These are phyloP conservation scores for Priceomyces melissophilus DNA, from an alignment of 805 yeast genomes.

Conservation along the genomic window DNA sequence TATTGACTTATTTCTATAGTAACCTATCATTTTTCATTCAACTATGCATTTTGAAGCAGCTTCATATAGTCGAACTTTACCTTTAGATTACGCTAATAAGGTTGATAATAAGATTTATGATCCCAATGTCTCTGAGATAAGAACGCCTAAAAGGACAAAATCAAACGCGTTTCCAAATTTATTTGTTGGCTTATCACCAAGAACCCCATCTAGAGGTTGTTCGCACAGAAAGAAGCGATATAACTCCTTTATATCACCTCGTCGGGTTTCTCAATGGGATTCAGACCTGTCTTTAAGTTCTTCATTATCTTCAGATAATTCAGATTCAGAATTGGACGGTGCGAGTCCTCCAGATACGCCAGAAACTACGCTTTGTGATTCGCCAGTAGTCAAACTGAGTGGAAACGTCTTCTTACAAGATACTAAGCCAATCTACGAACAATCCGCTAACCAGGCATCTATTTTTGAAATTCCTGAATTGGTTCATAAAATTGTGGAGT, in stretches of 20 bases:
- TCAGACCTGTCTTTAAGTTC: slow-evolving; percentile 11
- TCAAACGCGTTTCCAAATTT: slow-evolving; percentile 5
- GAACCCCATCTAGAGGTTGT: slow-evolving; percentile 7
- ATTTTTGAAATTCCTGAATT: slow-evolving; percentile 80
- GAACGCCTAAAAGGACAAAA: slow-evolving; percentile 5
- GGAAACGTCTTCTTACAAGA: not conserved
- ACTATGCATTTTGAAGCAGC: slow-evolving; percentile 10
- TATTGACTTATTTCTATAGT: not conserved
- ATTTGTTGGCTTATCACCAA: slow-evolving; percentile 1
- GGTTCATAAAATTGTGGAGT: slow-evolving; percentile 53
- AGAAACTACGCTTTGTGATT: slow-evolving; percentile 12
- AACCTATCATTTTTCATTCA: not conserved
- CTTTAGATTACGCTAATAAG: slow-evolving; percentile 19
- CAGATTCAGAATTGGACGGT: slow-evolving; percentile 35
- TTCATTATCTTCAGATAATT: slow-evolving; percentile 14
- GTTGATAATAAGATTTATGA: slow-evolving; percentile 21
- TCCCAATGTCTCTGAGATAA: slow-evolving; percentile 9
- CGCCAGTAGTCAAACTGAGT: slow-evolving; percentile 1
- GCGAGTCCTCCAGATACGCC: slow-evolving; percentile 29
- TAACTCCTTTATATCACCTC: slow-evolving; percentile 2
- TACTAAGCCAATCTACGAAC: not conserved
- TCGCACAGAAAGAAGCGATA: not conserved
- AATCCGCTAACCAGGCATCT: slow-evolving; percentile 15
- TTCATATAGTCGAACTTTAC: slow-evolving; percentile 18
- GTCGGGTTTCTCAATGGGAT: slow-evolving; percentile 2